Evolutionary conservation across 495 filamentous ascomycete species (phyloP).

Genomic region (Margaritispora aquatica): DNA sequence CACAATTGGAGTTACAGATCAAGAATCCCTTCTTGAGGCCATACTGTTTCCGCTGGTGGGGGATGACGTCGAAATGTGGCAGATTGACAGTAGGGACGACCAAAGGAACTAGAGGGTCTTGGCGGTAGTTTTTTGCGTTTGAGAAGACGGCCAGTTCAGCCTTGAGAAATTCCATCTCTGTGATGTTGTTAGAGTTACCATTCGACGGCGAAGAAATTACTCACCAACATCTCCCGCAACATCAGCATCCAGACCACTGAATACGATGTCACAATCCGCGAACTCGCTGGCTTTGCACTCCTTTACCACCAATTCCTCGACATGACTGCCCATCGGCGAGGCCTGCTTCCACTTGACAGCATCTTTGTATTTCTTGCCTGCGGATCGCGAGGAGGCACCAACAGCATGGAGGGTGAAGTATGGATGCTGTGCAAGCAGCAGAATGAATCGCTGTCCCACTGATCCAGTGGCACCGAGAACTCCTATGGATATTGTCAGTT

Average conservation of each 20-base stretch:
- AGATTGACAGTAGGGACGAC: slow-evolving; percentile 83
- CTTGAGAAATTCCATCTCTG: slow-evolving; percentile 72
- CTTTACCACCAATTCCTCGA: slow-evolving; percentile 65
- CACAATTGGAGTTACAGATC: slow-evolving; percentile 88
- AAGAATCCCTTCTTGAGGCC: slow-evolving; percentile 68
- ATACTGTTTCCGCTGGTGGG: slow-evolving; percentile 62
- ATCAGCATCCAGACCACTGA: slow-evolving; percentile 59
- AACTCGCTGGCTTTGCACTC: slow-evolving; percentile 72
- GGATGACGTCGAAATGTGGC: slow-evolving; percentile 66
- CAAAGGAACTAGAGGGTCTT: slow-evolving; percentile 70
- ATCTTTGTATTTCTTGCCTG: slow-evolving; percentile 77
- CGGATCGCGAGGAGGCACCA: slow-evolving; percentile 72
- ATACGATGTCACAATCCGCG: slow-evolving; percentile 79
- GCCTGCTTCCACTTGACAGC: slow-evolving; percentile 83
- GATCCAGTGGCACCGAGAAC: slow-evolving; percentile 72
- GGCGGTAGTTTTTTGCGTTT: slow-evolving; percentile 85
- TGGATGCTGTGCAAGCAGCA: slow-evolving; percentile 74
- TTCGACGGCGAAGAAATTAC: neutral
- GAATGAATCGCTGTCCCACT: slow-evolving; percentile 81
- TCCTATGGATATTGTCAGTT: slow-evolving; percentile 31
- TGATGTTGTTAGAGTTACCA: slow-evolving; percentile 29
- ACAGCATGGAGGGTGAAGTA: slow-evolving; percentile 69
- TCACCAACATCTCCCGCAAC: slow-evolving; percentile 1
- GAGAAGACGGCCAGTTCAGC: slow-evolving; percentile 78
- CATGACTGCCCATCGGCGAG: slow-evolving; percentile 57